Percentiles rank a stretch among this genome's conserved stretches.
phyloP scores from a whole-genome alignment of 2,329 filamentous ascomycete species.

The Endocalyx cinctus region DNA sequence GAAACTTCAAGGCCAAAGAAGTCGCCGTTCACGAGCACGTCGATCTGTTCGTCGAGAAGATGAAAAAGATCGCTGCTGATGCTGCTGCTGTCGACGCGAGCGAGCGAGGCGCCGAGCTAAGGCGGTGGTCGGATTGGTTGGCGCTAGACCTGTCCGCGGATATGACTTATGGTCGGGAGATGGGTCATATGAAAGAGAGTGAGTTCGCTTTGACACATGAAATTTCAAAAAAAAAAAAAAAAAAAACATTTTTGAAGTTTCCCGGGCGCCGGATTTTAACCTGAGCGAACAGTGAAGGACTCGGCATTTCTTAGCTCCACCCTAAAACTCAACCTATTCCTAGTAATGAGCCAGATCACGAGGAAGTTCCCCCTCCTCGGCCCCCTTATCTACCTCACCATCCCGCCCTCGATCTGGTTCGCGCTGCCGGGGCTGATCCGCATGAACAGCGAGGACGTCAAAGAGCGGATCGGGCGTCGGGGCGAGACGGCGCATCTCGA shows the following conservation, averaged over 20 bases:
- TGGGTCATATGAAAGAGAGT: constrained; percentile 13
- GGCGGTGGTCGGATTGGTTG: constrained; percentile 8
- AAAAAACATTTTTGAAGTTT: no score
- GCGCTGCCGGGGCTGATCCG: constrained; percentile 5
- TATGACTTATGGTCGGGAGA: constrained; percentile 13
- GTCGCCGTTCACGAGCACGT: not conserved
- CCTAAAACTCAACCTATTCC: constrained; percentile 8
- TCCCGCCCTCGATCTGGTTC: constrained; percentile 3
- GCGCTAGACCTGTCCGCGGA: constrained; percentile 13
- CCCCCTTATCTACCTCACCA: constrained; percentile 3
- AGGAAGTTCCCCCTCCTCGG: constrained; percentile 11
- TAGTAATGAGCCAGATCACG: constrained; percentile 10
- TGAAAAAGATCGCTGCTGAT: not conserved
- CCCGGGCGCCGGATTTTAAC: not conserved
- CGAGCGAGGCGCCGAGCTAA: constrained; percentile 1
- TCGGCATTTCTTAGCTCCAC: constrained; percentile 10
- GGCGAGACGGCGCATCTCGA: constrained; percentile 16
- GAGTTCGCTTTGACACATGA: not conserved
- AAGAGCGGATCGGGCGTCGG: constrained; percentile 14
- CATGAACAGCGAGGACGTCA: constrained; percentile 11
- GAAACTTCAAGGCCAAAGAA: not conserved
- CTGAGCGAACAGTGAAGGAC: not conserved
- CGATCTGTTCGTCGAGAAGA: not conserved
- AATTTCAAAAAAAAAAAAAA: no score
- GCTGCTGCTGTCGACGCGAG: constrained; percentile 3